Base-by-base conservation (phyloP, 345 rosid species). In the Capsella bursapastoris region DNA sequence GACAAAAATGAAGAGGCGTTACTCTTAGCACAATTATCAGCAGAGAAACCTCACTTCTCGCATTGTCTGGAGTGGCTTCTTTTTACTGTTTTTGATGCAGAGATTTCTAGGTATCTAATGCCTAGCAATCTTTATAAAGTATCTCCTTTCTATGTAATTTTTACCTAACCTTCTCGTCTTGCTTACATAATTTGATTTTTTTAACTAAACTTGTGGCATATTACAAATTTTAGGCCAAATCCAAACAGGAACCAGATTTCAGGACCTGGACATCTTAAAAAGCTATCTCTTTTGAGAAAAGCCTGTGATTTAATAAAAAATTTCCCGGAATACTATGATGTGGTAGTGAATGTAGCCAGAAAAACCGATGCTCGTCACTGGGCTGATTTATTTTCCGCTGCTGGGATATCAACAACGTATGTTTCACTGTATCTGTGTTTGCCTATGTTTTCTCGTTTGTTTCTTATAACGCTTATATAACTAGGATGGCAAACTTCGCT, bases 401-500 rank as follows among this genome's bases (percentile, higher is more conserved):
- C 99, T 75, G 99, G 99, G 83, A 90, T 96, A 84, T 95, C 99
- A 76, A 90, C 99, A 52, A 93, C 91, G 99, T 95, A 92, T 57
- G 71, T 72, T 56, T 66, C 52, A 61, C 57, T 70, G 15, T 43
- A 16, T 68, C 57, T 66, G 15, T 49, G 28, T 56, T 57, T 66
- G 9, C 34, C 45, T 64, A 66, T 49, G 64, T 28, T n/a, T 47
- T 68, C 38, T 45, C 28, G 45, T 31, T 25, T 45, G 52, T 38
- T 58, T 66, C 15, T 62, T 10, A 0, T 43, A 44, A 32, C 45
- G 40, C 35, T 8, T 65, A 40, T 38, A 16, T 41, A 59, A 51
- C 40, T 65, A 76, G 27, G 49, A 60, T 52, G 16, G 51, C 35
- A 45, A 70, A 75, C 49, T 40, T 59, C 15, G 44, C 41, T 16